These are phyloP conservation scores for Creolimax fragrantissima DNA, from an alignment of 78 protist species.

Conservation along the genomic window DNA sequence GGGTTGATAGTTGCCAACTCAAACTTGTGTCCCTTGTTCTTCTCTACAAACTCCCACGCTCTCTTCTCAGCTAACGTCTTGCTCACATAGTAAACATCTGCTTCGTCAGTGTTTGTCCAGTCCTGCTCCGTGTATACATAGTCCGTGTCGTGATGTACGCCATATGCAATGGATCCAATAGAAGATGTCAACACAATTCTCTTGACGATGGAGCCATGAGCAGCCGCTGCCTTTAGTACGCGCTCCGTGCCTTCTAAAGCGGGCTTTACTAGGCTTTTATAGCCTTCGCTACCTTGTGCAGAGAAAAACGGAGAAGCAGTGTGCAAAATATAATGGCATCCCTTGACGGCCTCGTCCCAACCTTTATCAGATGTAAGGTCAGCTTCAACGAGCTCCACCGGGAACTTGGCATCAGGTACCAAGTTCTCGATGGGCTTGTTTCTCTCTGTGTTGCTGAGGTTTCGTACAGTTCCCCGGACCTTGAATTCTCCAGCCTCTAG, in stretches of 20 bases:
- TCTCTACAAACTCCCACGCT: conserved; percentile 5
- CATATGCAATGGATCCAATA: not conserved
- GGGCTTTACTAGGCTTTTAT: conserved; percentile 15
- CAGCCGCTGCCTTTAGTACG: not conserved
- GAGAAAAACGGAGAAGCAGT: conserved; percentile 38
- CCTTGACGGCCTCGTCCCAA: conserved; percentile 20
- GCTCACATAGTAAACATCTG: not conserved
- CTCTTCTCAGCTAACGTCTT: conserved; percentile 23
- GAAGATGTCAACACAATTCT: conserved; percentile 25
- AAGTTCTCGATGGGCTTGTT: not conserved
- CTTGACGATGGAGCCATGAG: not conserved
- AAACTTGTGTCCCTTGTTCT: not conserved
- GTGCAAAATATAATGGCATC: conserved; percentile 22
- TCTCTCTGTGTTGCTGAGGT: not conserved
- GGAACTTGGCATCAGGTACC: not conserved
- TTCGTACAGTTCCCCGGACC: conserved; percentile 2
- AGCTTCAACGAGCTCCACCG: not conserved
- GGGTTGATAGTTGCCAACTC: conserved; percentile 37
- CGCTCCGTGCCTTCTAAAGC: conserved; percentile 13
- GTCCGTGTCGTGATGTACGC: not conserved
- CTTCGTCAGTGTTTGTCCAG: conserved; percentile 4
- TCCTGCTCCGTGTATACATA: conserved; percentile 22
- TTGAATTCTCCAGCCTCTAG: not conserved
- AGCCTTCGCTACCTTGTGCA: not conserved
- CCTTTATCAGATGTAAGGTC: not conserved